A percentile compares a stretch with the other conserved stretches of the same genome.
Conservation (phyloP, 306 rosid species). For the Biancaea sappan region DNA sequence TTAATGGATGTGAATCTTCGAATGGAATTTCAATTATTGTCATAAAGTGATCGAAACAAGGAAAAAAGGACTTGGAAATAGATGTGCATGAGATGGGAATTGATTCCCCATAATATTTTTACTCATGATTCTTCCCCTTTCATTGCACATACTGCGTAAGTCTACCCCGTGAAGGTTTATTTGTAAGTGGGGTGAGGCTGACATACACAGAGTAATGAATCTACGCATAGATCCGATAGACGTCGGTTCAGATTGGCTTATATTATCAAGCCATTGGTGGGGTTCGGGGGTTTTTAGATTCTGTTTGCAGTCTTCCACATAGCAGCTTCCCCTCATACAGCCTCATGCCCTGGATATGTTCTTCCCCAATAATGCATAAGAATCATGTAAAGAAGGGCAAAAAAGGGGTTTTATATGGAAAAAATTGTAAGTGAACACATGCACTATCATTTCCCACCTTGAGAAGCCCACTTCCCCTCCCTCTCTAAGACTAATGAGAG, state of each 20-base stretch:
- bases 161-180: constrained; percentile 51
- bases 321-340: constrained; percentile 70
- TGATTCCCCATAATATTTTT: constrained; percentile 39
- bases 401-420: constrained; percentile 32
- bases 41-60: constrained; percentile 40
- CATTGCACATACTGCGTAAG: constrained; percentile 18
- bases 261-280: constrained; percentile 7
- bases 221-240: neutral
- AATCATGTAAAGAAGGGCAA: constrained; percentile 63
- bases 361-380: constrained; percentile 71
- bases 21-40: constrained; percentile 79
- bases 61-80: constrained; percentile 39
- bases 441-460: constrained; percentile 33
- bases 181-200: constrained; percentile 22
- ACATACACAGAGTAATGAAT: neutral
- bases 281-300: constrained; percentile 36
- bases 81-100: constrained; percentile 53
- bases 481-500: neutral
- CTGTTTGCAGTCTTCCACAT: constrained; percentile 50
- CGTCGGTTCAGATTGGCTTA: constrained; percentile 6
- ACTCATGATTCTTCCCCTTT: neutral
- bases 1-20: constrained; percentile 58
- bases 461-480: constrained; percentile 28
- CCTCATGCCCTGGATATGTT: constrained; percentile 52
- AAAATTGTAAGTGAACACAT: constrained; percentile 26